Conservation (phyloP, 164 flowering plant species). For the Stephania yunnanensis region DNA sequence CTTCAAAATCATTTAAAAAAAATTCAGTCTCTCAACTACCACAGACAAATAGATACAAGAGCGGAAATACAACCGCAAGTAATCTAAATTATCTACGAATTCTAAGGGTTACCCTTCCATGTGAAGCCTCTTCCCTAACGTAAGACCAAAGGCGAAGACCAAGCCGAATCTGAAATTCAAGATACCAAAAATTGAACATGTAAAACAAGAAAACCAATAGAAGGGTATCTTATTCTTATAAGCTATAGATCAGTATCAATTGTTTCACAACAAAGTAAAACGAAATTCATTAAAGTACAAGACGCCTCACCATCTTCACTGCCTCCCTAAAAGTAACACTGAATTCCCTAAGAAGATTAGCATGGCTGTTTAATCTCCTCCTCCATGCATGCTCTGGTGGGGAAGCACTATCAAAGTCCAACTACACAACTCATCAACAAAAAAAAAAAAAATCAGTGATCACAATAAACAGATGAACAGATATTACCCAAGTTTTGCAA, state of each 20-base stretch:
- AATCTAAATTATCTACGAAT: neutral
- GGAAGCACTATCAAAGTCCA: conserved; percentile 89
- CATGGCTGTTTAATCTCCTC: conserved; percentile 86
- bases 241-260: neutral
- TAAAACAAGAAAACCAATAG: neutral
- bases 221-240: neutral
- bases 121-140: conserved; percentile 92
- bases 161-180: conserved; percentile 55
- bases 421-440: conserved; percentile 29
- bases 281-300: conserved; percentile 6
- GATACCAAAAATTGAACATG: neutral
- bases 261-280: conserved; percentile 4
- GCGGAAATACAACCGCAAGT: neutral
- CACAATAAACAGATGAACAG: neutral
- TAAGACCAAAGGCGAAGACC: conserved; percentile 93
- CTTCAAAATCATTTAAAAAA: neutral
- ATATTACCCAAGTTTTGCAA: neutral
- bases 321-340: conserved; percentile 93
- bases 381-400: conserved; percentile 98
- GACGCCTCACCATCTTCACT: conserved; percentile 58
- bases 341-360: conserved; percentile 81
- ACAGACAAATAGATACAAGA: neutral
- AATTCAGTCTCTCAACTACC: neutral
- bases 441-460: conserved; percentile 5
- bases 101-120: conserved; percentile 75